These are phyloP conservation scores for Conticribra guillardii DNA, from an alignment of 108 stramenopile species.

Conservation along the genomic window DNA sequence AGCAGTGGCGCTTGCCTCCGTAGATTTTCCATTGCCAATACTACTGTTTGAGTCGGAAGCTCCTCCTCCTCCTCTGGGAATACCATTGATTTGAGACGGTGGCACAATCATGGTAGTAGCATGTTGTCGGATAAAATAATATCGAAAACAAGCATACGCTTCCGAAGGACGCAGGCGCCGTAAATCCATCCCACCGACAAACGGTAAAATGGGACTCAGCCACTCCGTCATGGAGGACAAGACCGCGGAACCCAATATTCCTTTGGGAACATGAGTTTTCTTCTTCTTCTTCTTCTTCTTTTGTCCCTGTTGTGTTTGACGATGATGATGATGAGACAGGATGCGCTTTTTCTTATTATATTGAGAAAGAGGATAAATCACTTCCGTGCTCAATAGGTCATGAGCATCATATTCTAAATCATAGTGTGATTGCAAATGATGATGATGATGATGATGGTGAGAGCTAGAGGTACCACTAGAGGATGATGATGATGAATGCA, in stretches of 20 bases:
- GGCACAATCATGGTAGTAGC: too few relatives aligned
- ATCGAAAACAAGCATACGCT: conserved; percentile 9
- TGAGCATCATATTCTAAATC: conserved; percentile 76
- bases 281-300: not conserved
- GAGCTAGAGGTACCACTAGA: too few relatives aligned
- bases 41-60: too few relatives aligned
- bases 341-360: too few relatives aligned
- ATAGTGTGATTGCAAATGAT: too few relatives aligned
- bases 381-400: conserved; percentile 84
- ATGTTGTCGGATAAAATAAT: not conserved
- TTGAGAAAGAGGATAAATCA: conserved; percentile 25
- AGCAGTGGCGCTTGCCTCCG: too few relatives aligned
- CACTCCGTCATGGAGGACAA: conserved; percentile 55
- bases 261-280: not conserved
- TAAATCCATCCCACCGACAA: conserved; percentile 63
- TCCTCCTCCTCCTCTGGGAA: conserved; percentile 8
- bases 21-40: too few relatives aligned
- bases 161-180: conserved; percentile 37
- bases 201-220: conserved; percentile 62
- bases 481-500: too few relatives aligned
- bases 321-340: not conserved
- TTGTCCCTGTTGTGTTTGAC: not conserved
- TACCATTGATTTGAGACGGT: too few relatives aligned
- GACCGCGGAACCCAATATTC: conserved; percentile 40
- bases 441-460: too few relatives aligned